A percentile compares a stretch with the other conserved stretches of the same genome.
phyloP scores from a whole-genome alignment of 306 rosid species.

The Astragalus glycyphyllos region DNA sequence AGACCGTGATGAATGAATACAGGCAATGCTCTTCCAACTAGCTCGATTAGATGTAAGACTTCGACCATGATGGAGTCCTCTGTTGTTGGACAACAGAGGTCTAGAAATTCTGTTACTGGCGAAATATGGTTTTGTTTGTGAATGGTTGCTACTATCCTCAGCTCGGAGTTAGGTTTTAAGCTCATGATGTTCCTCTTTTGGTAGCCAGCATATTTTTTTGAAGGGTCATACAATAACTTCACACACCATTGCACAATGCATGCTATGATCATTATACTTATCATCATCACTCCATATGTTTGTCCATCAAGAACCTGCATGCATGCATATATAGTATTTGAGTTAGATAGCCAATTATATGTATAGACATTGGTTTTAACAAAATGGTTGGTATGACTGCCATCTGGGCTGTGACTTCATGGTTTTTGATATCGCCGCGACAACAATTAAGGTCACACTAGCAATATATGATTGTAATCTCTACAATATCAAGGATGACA shows the following conservation, averaged over 20 bases:
- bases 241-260: constrained; percentile 47
- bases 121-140: constrained; percentile 52
- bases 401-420: too few relatives aligned
- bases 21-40: constrained; percentile 56
- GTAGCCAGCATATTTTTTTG: constrained; percentile 60
- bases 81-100: constrained; percentile 48
- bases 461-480: too few relatives aligned
- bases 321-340: background rate
- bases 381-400: too few relatives aligned
- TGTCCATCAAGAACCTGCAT: constrained; percentile 40
- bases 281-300: constrained; percentile 17
- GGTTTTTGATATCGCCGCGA: too few relatives aligned
- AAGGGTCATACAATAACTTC: constrained; percentile 54
- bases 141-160: constrained; percentile 46
- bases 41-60: constrained; percentile 60
- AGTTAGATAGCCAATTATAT: background rate
- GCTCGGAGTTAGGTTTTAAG: constrained; percentile 40
- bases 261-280: constrained; percentile 40
- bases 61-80: constrained; percentile 48
- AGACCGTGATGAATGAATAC: constrained; percentile 53
- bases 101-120: constrained; percentile 44
- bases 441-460: too few relatives aligned
- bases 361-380: background rate
- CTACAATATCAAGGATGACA: too few relatives aligned
- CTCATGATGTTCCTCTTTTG: constrained; percentile 51